Base-by-base conservation (phyloP, 139 green algal genomes). In the Chlamydomonas schloesseri region DNA sequence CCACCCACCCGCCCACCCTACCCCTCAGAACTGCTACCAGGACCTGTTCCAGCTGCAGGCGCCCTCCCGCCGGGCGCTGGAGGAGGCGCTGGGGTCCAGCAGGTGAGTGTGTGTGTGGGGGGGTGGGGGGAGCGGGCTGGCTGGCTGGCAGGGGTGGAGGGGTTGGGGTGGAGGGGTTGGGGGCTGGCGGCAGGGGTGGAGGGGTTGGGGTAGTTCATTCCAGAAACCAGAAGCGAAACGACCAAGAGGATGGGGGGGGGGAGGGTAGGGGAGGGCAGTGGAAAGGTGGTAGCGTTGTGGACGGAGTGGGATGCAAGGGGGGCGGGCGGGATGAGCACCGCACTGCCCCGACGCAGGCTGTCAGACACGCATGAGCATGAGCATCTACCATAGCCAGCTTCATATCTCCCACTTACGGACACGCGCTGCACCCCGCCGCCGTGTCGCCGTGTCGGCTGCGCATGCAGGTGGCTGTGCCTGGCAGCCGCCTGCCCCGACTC, bases 401-500 rank as follows among this genome's bases (percentile, higher is more conserved):
- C 58, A 65, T 20, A 65, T 65, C 18, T 26, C 20, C 15, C 20
- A 26, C 20, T 29, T 20, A 29, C 58, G 24, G 17, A 65, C 58
- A 65, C 58, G 17, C 58, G n/a, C 55, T 18, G 2, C 20, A 3
- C 55, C 10, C 20, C 55, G 20, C 24, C 73, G 55, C 31, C 75
- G 42, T 26, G 33, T n/a, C 73, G 50, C 31, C 74, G n/a, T n/a
- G n/a, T n/a, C 55, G 6, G 53, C 53, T 23, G 33, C 62, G 36
- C 26, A 15, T 24, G 6, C 64, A 84, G 78, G 46, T 84, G 78
- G 78, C 64, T 84, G 65, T 75, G 28, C 29, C 64, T 84, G 28
- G 78, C 78, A 4, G 78, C 78, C 1, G 78, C 74, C 28, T 64
- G 74, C 78, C 46, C 42, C 42, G 53, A 50, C 78, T 57, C 31